Conservation (phyloP, 1,139 yeast species). For the Suhomyces guaymorum region DNA sequence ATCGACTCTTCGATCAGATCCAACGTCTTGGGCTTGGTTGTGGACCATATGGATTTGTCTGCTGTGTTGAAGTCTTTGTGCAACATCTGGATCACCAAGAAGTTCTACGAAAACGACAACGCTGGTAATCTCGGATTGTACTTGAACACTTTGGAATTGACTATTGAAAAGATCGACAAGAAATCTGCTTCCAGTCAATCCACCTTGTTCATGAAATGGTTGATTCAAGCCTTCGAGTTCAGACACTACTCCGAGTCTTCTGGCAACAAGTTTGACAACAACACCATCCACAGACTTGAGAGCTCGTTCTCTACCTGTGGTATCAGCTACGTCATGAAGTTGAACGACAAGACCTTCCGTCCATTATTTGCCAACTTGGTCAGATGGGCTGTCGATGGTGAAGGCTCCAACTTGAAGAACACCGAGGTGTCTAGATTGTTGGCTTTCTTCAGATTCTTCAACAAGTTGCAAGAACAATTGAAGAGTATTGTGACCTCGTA, state of each 20-base stretch:
- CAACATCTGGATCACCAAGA: conserved; percentile 54
- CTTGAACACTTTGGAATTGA: conserved; percentile 62
- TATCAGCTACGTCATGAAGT: conserved; percentile 76
- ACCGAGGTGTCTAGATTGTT: conserved; percentile 56
- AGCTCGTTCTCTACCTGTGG: conserved; percentile 73
- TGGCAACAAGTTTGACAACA: conserved; percentile 54
- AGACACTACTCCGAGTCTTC: conserved; percentile 46
- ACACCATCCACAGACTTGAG: conserved; percentile 80
- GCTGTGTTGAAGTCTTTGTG: conserved; percentile 63
- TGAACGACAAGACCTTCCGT: conserved; percentile 90
- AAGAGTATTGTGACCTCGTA: conserved; percentile 87
- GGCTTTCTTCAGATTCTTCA: conserved; percentile 85
- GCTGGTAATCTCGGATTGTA: conserved; percentile 70
- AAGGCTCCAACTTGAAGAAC: conserved; percentile 53
- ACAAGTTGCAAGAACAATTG: conserved; percentile 77
- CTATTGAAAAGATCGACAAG: conserved; percentile 69
- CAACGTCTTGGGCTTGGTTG: conserved; percentile 62
- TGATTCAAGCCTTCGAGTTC: conserved; percentile 71
- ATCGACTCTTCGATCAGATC: conserved; percentile 64
- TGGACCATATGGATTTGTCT: conserved; percentile 67
- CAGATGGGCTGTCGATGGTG: conserved; percentile 93
- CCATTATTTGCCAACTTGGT: conserved; percentile 85
- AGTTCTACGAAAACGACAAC: conserved; percentile 36
- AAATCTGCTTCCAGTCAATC: conserved; percentile 73
- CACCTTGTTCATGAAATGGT: conserved; percentile 66